Evolutionary conservation across 192 early-diverging fungal species (phyloP), one percentile per base, ranked within the genome.

Genomic region (Umbelopsis sp.): DNA sequence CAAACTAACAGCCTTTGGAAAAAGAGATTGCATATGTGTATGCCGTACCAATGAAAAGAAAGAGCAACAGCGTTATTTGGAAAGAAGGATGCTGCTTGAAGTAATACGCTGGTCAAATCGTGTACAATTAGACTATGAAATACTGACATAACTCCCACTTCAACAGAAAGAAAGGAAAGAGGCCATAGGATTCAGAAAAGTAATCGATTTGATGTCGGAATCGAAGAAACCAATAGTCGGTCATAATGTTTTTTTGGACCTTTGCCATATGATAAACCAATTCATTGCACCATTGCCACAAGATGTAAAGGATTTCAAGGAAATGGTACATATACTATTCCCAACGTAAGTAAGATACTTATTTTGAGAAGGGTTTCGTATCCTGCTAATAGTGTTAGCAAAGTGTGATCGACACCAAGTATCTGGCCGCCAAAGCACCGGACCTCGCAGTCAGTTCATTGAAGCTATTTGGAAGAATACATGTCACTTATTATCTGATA

Each of bases 161-260:
- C 6, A 22, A 41, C 8, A 77, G 69, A 66, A 54, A 22, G 75
- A 77, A 34, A 68, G 44, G 26, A 43, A 45, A 17, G 50, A 50
- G 47, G 79, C 79, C 2, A 44, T 73, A n/a, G 79, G 79, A 17
- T 93, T 98, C 68, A 84, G 93, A 21, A 85, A 77, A n/a, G 87
- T 98, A 7, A 88, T 98, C 47, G 94, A 96, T 26, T 71, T 88
- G 71, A 86, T 96, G 22, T 82, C 87, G n/a, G 79, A 82, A 29
- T 77, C 91, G 2, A 86, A 87, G 29, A 95, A 95, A 70, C 92
- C 92, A 8, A 70, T 98, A 1, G 81, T 96, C 29, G 97, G 97
- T 29, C 97, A 98, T 78, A 98, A 98, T 81, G 88, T 94, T 82
- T 85, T 92, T 21, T 81, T 97, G 50, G 96, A 98, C 79, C 66